These are phyloP conservation scores for Goffeauzyma gilvescens DNA, from an alignment of 768 basidiomycete species.

Conservation along the genomic window DNA sequence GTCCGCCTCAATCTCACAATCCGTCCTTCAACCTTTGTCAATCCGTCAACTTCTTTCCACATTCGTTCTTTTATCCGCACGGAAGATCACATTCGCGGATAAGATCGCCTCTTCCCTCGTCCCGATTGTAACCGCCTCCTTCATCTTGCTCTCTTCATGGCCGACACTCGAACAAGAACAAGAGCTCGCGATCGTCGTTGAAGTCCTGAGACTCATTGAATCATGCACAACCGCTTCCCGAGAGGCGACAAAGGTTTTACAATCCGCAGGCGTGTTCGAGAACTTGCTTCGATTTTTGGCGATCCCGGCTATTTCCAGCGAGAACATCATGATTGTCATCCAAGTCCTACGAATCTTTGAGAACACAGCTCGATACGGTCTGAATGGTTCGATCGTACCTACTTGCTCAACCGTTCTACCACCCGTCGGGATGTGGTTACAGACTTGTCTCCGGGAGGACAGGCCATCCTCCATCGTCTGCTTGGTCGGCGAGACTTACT, in stretches of 20 bases:
- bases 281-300: constrained; percentile 54
- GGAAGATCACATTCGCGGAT: too few relatives aligned
- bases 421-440: constrained; percentile 34
- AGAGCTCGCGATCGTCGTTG: not conserved
- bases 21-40: constrained; percentile 14
- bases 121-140: too few relatives aligned
- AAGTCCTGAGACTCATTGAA: not conserved
- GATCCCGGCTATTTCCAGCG: constrained; percentile 34
- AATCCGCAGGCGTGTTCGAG: constrained; percentile 39
- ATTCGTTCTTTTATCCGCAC: too few relatives aligned
- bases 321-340: constrained; percentile 35
- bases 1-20: constrained; percentile 1
- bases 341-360: constrained; percentile 48
- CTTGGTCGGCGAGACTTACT: constrained; percentile 39
- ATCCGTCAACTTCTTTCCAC: constrained; percentile 18
- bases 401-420: constrained; percentile 44
- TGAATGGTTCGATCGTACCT: constrained; percentile 51
- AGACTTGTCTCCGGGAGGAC: too few relatives aligned
- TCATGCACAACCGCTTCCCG: constrained; percentile 37
- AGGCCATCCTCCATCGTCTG: too few relatives aligned
- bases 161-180: too few relatives aligned
- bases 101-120: too few relatives aligned
- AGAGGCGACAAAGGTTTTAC: constrained; percentile 45
- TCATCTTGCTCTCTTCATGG: too few relatives aligned
- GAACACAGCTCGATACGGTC: constrained; percentile 54